phyloP scores from a whole-genome alignment of 805 yeast genomes.

The Kluyveromyces lactis region DNA sequence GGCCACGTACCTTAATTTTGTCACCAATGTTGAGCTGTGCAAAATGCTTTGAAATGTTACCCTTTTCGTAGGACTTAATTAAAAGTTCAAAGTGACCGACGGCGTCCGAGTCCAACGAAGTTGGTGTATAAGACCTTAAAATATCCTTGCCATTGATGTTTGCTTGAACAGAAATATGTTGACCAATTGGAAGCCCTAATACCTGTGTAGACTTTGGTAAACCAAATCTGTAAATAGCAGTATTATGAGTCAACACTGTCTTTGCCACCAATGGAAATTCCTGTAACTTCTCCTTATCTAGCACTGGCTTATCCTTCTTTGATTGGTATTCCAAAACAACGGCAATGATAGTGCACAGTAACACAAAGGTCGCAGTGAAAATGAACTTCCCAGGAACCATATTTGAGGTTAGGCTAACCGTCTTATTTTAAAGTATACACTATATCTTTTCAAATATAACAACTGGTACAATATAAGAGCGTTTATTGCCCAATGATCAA shows the following conservation, averaged over 20 bases:
- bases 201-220: slow-evolving; percentile 67
- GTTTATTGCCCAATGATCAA: no score
- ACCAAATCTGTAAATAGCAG: slow-evolving; percentile 76
- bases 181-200: slow-evolving; percentile 89
- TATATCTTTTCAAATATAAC: no score
- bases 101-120: slow-evolving; percentile 63
- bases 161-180: slow-evolving; percentile 79
- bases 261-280: slow-evolving; percentile 76
- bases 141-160: slow-evolving; percentile 70
- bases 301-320: slow-evolving; percentile 34
- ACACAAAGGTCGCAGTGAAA: neutral
- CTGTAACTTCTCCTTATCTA: slow-evolving; percentile 59
- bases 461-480: no score
- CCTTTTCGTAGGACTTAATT: slow-evolving; percentile 78
- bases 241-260: slow-evolving; percentile 67
- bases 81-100: slow-evolving; percentile 78
- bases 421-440: no score
- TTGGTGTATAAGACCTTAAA: slow-evolving; percentile 84
- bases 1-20: slow-evolving; percentile 71
- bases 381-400: slow-evolving; percentile 1
- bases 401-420: neutral
- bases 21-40: slow-evolving; percentile 74
- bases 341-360: neutral
- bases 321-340: slow-evolving; percentile 1
- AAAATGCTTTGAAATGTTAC: slow-evolving; percentile 72